Evolutionary conservation across 1,139 yeast genomes (phyloP), one percentile per base, ranked within the genome.

Genomic region (Blastobotrys indianensis): DNA sequence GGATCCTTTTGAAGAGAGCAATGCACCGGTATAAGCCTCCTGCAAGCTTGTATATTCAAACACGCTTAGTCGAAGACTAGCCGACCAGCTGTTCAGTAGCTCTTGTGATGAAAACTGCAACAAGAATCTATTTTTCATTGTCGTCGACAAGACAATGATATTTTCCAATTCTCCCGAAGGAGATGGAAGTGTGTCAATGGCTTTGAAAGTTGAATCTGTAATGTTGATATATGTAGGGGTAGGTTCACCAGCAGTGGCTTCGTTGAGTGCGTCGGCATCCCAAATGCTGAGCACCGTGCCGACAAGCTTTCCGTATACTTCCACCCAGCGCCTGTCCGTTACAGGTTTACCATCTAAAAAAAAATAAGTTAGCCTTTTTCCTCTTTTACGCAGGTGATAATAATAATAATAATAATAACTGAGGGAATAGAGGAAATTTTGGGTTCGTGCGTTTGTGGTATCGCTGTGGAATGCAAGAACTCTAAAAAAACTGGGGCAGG

Each of bases 11-110:
- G 96, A 86, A 10, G 94, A 82, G 44, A 92, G 71, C 48, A 92
- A 70, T 0, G 97, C 96, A 5, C 96, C 98, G 0, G 98, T 88
- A 63, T 92, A 92, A 0, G 97, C 96, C 63, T 87, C 95, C 66
- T 92, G 97, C 49, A 92, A 72, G 17, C 87, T 71, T 25, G 80
- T 77, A 64, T 82, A 82, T 67, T 92, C 98, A 63, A 76, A 88
- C 46, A 79, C 76, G 17, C 95, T 74, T 52, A 92, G 71, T 51
- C 96, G 72, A 49, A 92, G 75, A 1, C 96, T 94, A 4, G 88
- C 75, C 51, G 82, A 78, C 97, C 97, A 92, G 48, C 67, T 67
- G 31, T 63, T 60, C 49, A 67, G 63, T 23, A 59, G 54, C 47
- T 66, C 60, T 16, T 56, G 52, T 17, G 67, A 53, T 15, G 84